Evolutionary conservation across 2,329 filamentous ascomycete species (phyloP), one percentile per base, ranked within the genome.

Genomic region (Diaporthe batatas): DNA sequence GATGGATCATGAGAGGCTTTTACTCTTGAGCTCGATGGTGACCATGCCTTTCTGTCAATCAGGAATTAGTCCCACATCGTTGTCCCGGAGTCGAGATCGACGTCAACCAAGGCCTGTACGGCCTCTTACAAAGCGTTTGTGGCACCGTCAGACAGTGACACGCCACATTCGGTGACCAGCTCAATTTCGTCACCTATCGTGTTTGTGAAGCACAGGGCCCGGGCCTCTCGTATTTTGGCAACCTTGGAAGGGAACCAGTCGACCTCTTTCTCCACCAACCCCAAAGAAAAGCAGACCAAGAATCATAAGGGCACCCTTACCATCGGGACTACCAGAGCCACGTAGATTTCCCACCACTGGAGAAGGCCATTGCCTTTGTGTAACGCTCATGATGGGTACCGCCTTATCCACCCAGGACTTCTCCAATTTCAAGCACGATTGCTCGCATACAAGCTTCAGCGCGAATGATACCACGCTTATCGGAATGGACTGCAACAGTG

Each of bases 361-460:
- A 44, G 16, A 16, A 25, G 1, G 21, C 8, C 34, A 44, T 10
- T 7, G 6, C 14, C 12, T 34, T 36, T 12, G 42, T 42, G 34
- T 29, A 18, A 6, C 14, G 39, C 2, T 65, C 10, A 53, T 67
- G 18, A 32, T 34, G 64, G 44, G 23, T 36, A 25, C 1, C 21
- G n/a, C 29, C 3, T 2, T 53, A 2, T 57, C 39, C 21, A 36
- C 34, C n/a, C 70, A 53, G 29, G 23, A 36, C 1, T 72, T 74
- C 23, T 72, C 72, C n/a, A 59, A 59, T 34, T 74, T 64, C 32
- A 57, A 51, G 21, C 64, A 70, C 11, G 70, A 69, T 47, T 74
- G 72, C 42, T 23, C n/a, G 14, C 42, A 42, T 23, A 64, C 32
- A n/a, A 64, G 32, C 2, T 74, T 65, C 53, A 72, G 51, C 29